These are phyloP conservation scores for Gnaphalium uliginosum DNA, from an alignment of 129 eudicot genomes.

Conservation along the genomic window DNA sequence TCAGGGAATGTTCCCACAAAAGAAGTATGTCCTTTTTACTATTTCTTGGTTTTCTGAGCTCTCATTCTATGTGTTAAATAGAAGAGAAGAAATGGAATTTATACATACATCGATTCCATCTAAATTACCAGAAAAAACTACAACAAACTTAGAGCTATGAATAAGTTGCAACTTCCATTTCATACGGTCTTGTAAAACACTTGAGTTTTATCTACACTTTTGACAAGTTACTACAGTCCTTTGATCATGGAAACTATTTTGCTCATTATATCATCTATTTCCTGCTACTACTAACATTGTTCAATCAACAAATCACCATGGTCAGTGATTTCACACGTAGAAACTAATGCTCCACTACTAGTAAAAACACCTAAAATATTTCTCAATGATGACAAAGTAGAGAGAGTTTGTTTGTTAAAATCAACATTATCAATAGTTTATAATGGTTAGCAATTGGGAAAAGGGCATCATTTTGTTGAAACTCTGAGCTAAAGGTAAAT, in stretches of 20 bases:
- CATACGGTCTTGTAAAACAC: slow-evolving; percentile 1
- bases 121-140: not conserved
- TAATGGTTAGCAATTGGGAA: no score
- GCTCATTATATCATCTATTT: slow-evolving; percentile 8
- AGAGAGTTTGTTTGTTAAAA: not conserved
- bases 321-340: no score
- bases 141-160: not conserved
- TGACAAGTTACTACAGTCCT: not conserved
- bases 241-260: not conserved
- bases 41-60: slow-evolving; percentile 12
- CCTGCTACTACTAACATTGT: not conserved
- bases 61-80: slow-evolving; percentile 11
- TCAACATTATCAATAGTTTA: not conserved
- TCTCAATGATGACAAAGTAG: not conserved
- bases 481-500: not conserved
- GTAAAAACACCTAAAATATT: not conserved
- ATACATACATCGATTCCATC: not conserved
- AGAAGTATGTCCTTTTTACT: slow-evolving; percentile 41
- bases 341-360: not conserved
- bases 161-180: not conserved
- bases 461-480: not conserved
- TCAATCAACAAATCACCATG: not conserved
- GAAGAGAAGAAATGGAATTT: not conserved
- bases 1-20: slow-evolving; percentile 34
- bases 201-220: not conserved